Conservation (phyloP, 1,139 yeast species). For the Scheffersomyces titani region DNA sequence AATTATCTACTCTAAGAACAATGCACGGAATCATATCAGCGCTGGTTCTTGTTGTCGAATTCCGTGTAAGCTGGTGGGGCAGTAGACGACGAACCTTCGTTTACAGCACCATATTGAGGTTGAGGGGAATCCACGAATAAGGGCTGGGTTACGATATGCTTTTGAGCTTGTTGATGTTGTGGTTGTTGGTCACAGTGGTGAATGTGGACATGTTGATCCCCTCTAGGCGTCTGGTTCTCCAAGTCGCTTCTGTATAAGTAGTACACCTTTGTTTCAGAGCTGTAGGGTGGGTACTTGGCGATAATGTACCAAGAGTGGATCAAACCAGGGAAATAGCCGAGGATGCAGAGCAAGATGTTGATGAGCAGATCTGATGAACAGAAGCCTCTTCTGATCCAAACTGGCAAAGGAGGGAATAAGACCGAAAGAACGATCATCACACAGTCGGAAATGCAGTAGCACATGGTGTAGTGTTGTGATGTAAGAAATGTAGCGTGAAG, state of each 20-base stretch:
- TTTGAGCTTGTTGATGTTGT: background rate
- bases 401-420: slow-evolving; percentile 72
- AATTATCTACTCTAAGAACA: background rate
- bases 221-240: slow-evolving; percentile 26
- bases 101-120: slow-evolving; percentile 27
- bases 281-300: slow-evolving; percentile 39
- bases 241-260: slow-evolving; percentile 35
- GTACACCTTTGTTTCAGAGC: slow-evolving; percentile 28
- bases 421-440: slow-evolving; percentile 60
- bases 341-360: slow-evolving; percentile 55
- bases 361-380: slow-evolving; percentile 64
- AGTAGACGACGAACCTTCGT: slow-evolving; percentile 10
- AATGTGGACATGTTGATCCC: slow-evolving; percentile 25
- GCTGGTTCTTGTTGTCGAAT: slow-evolving; percentile 16
- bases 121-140: slow-evolving; percentile 13
- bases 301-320: slow-evolving; percentile 69
- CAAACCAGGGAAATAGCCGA: slow-evolving; percentile 72
- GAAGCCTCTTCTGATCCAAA: slow-evolving; percentile 65
- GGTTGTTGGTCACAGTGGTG: slow-evolving; percentile 11
- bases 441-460: slow-evolving; percentile 43
- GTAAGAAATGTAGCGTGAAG: background rate
- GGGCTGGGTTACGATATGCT: slow-evolving; percentile 12
- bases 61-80: slow-evolving; percentile 44
- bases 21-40: background rate
- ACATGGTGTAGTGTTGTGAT: slow-evolving; percentile 6